phyloP scores from a whole-genome alignment of 345 rosid species.

The Citrus unshiu region DNA sequence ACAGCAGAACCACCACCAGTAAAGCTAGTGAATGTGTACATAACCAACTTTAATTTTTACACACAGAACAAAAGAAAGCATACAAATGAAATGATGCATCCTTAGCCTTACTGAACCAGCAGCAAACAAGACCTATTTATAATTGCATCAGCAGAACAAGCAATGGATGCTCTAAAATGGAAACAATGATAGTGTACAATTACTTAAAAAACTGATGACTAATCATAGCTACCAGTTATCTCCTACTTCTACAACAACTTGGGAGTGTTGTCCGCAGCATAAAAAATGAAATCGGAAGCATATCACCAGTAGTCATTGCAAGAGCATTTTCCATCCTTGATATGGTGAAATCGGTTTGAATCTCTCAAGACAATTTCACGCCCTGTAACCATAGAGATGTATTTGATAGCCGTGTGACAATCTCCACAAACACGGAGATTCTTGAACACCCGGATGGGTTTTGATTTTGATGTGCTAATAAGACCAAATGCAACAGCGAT shows the following conservation, averaged over 20 bases:
- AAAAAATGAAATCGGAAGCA: neutral
- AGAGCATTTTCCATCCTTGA: constrained; percentile 69
- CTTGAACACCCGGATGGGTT: constrained; percentile 65
- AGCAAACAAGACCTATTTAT: neutral
- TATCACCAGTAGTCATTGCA: constrained; percentile 73
- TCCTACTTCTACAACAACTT: neutral
- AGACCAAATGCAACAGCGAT: constrained; percentile 72
- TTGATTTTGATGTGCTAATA: constrained; percentile 43
- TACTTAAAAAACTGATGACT: neutral
- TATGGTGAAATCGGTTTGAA: constrained; percentile 75
- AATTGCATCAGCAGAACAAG: neutral
- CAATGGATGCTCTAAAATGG: neutral
- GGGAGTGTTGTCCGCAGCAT: neutral
- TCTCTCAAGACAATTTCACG: constrained; percentile 75
- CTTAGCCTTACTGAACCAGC: no score
- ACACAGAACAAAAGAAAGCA: neutral
- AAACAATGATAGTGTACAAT: neutral
- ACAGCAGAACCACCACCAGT: neutral
- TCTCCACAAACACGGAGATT: constrained; percentile 70
- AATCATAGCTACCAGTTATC: neutral
- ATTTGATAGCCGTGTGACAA: constrained; percentile 70
- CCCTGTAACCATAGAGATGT: constrained; percentile 41
- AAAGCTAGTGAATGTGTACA: neutral
- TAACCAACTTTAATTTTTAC: neutral
- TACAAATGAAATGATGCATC: no score